Evolutionary conservation across 768 basidiomycete species (phyloP), one percentile per base, ranked within the genome.

Genomic region (Hebeloma cylindrosporum): DNA sequence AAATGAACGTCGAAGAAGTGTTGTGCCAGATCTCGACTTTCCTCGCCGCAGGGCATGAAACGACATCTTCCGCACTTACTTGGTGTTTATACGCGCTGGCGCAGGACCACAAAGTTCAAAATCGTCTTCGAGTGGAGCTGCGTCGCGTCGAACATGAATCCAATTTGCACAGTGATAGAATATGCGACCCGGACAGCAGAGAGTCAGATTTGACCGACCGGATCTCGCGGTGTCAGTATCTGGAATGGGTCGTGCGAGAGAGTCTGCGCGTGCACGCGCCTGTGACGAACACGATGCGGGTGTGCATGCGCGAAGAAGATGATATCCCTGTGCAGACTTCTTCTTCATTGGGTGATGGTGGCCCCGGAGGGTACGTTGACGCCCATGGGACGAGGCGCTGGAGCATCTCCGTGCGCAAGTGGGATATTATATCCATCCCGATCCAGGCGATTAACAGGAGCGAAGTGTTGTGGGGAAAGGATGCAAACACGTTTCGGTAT

Each of bases 171-270:
- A 70, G 77, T 16, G 67, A 85, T 4, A 69, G 49, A 20, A 73
- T 42, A 64, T 70, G 7, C 68, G 71, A 80, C 22, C 67, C 86
- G 2, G 71, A 74, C 45, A 64, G 72, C 7, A 68, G 88, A 9
- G 29, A 25, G 7, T 14, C n/a, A 1, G 45, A 43, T 7, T 48
- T 52, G 3, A 61, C 58, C 11, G 60, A 62, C 7, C 54, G 50
- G 13, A 25, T 82, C 13, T 50, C 62, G 39, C 61, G 62, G n/a
- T 69, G 80, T 21, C 72, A 80, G 0, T 87, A 85, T 55, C 78
- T 90, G 17, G 87, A 88, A 51, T 68, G 68, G 28, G 74, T 85
- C 13, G 68, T 83, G 3, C 73, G 77, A 7, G 84, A 85, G 60
- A 77, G 74, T 0, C 59, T 85, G 47, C 73, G 84, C 1, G 26